Base-by-base conservation (phyloP, 768 basidiomycete species). In the Mycena filopes region DNA sequence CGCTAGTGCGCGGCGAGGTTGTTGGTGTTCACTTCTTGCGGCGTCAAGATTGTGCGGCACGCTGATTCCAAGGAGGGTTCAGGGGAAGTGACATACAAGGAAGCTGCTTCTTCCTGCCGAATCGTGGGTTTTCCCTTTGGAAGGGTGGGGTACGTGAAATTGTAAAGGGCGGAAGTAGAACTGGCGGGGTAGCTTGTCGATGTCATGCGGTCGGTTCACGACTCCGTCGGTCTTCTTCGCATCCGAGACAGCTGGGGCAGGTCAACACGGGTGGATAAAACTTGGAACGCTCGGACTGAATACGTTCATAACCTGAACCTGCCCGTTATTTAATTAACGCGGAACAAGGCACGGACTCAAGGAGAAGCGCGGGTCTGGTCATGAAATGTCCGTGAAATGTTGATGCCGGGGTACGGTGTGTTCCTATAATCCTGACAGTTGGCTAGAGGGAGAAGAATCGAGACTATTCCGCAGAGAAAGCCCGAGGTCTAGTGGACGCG, bases 101-200 rank as follows among this genome's bases (percentile, higher is more conserved):
- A 63, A 58, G 61, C 51, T 23, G n/a, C 38, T 40, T 38, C 20
- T 31, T 49, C 68, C 68, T 66, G 46, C 33, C 20, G 31, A 46
- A 69, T 33, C 68, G 68, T 69, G 68, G 68, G 64, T 66, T 69
- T 69, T n/a, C n/a, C n/a, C n/a, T 65, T 69, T 45, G 54, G 56
- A 51, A 65, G 40, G 40, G 18, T 11, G 42, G 16, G 45, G 55
- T 38, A 40, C 43, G 20, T 18, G 60, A 66, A 63, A 28, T 63
- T 49, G 45, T 51, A 31, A 40, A 43, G 57, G 38, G 65, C 56
- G 64, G 56, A 65, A 59, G 58, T 49, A 55, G 55, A 55, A 42
- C 15, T 38, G 33, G 61, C 41, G 43, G 58, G 18, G 33, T 55
- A 66, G 43, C 43, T 62, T 62, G 58, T 61, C 54, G 46, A 40